Evolutionary conservation across 108 stramenopile species (phyloP).

Genomic region (Conticribra guillardii): DNA sequence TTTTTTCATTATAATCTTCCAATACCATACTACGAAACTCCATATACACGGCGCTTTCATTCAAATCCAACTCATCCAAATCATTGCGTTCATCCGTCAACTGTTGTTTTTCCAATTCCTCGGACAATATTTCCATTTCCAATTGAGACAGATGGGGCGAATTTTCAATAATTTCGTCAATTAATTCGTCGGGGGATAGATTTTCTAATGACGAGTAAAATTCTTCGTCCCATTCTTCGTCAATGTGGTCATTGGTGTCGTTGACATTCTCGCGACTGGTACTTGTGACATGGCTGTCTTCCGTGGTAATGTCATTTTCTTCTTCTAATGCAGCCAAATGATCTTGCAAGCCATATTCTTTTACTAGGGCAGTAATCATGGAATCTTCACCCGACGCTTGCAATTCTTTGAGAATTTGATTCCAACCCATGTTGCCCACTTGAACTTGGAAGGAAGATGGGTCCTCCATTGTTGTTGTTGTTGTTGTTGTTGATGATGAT

Average conservation of each 20-base stretch:
- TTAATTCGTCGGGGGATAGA: conserved; percentile 39
- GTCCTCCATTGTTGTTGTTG: too few species aligned
- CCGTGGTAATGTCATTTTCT: not conserved
- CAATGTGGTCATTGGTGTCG: too few species aligned
- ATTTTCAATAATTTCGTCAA: conserved; percentile 51
- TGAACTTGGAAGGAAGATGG: not conserved
- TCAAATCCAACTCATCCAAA: conserved; percentile 33
- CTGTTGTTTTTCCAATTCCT: conserved; percentile 29
- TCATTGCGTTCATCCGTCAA: conserved; percentile 13
- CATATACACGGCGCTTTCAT: conserved; percentile 16
- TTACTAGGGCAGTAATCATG: conserved; percentile 12
- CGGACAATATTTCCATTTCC: conserved; percentile 44
- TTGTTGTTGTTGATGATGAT: too few species aligned
- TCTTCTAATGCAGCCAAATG: conserved; percentile 24
- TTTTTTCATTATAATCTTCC: conserved; percentile 32
- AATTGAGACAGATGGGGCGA: conserved; percentile 35
- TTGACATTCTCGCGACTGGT: too few species aligned
- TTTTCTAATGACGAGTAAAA: conserved; percentile 28
- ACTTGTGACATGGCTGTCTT: conserved; percentile 1
- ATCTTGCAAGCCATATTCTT: conserved; percentile 29
- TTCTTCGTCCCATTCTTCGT: conserved; percentile 31
- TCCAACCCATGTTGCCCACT: conserved; percentile 27
- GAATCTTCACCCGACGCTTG: conserved; percentile 25
- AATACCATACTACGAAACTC: conserved; percentile 47
- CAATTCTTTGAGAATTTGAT: conserved; percentile 35